Conservation (phyloP, 2,329 filamentous ascomycete genomes). For the Pseudocercospora eumusae region DNA sequence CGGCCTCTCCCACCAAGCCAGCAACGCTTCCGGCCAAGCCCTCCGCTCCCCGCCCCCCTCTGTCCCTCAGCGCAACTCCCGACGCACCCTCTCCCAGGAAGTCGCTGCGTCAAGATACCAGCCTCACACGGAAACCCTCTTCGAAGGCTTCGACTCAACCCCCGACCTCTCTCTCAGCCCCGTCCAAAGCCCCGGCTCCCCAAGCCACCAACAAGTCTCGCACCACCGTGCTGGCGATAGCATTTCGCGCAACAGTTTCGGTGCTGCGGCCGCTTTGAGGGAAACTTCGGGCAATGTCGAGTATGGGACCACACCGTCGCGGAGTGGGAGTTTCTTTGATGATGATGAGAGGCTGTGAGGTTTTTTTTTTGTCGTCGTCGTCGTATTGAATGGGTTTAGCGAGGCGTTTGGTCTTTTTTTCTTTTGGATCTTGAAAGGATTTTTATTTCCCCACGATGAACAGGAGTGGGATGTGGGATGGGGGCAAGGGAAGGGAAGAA, state of each 20-base stretch:
- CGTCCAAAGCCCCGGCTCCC: constrained; percentile 2
- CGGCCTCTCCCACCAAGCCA: constrained; percentile 3
- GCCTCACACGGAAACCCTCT: constrained; percentile 21
- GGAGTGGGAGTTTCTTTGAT: constrained; percentile 5
- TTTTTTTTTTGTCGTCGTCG: too few relatives aligned
- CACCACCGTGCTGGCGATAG: constrained; percentile 37
- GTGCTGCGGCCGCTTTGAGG: constrained; percentile 32
- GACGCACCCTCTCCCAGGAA: constrained; percentile 31
- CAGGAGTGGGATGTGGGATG: too few relatives aligned
- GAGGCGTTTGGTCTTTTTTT: too few relatives aligned
- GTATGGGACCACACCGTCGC: constrained; percentile 22
- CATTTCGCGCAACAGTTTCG: constrained; percentile 36
- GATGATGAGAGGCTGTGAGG: constrained; percentile 9
- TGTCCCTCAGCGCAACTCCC: constrained; percentile 32
- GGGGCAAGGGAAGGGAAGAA: too few relatives aligned
- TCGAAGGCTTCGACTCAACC: constrained; percentile 35
- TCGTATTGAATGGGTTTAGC: too few relatives aligned
- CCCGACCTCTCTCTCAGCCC: constrained; percentile 1
- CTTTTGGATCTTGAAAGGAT: too few relatives aligned
- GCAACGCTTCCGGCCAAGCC: background rate
- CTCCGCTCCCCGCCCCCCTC: constrained; percentile 23
- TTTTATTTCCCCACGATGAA: too few relatives aligned
- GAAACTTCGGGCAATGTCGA: constrained; percentile 23
- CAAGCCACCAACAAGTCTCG: constrained; percentile 21
- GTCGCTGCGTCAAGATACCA: constrained; percentile 16